A percentile compares a stretch with the other conserved stretches of the same genome.
Conservation (phyloP, 805 yeast species). For the Schwanniomyces occidentalis region DNA sequence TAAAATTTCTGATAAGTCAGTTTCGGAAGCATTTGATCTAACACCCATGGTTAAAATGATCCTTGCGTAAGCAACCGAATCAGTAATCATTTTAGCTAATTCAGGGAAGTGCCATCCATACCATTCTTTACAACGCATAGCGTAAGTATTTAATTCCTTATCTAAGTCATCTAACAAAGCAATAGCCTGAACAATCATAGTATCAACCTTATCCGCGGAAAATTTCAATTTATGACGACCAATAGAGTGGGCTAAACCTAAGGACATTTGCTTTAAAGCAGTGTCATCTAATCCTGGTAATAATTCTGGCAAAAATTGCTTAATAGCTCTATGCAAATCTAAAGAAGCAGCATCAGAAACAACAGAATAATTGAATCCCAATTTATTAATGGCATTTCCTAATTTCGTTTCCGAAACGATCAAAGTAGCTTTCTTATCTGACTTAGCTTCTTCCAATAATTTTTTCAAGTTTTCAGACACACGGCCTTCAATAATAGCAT, state of each 20-base stretch:
- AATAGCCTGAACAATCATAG: slow-evolving; percentile 98
- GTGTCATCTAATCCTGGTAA: slow-evolving; percentile 89
- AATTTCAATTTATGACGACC: slow-evolving; percentile 98
- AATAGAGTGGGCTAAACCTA: slow-evolving; percentile 97
- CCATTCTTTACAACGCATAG: slow-evolving; percentile 99
- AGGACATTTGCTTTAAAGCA: slow-evolving; percentile 89
- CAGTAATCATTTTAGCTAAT: slow-evolving; percentile 94
- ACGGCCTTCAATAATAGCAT: slow-evolving; percentile 88
- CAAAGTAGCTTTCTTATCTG: slow-evolving; percentile 81
- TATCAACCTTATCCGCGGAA: slow-evolving; percentile 97
- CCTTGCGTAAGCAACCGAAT: slow-evolving; percentile 95
- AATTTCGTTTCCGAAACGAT: slow-evolving; percentile 94
- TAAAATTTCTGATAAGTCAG: slow-evolving; percentile 64
- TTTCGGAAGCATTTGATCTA: slow-evolving; percentile 85
- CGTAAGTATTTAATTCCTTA: slow-evolving; percentile 96
- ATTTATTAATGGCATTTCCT: slow-evolving; percentile 93
- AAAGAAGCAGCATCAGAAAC: slow-evolving; percentile 93
- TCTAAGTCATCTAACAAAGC: slow-evolving; percentile 95
- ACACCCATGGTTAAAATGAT: slow-evolving; percentile 91
- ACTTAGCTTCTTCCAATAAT: slow-evolving; percentile 71
- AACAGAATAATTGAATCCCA: slow-evolving; percentile 83
- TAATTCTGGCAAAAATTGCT: slow-evolving; percentile 90
- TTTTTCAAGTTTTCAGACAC: slow-evolving; percentile 82
- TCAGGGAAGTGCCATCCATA: slow-evolving; percentile 99
- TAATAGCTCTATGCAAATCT: slow-evolving; percentile 92